A percentile compares a stretch with the other conserved stretches of the same genome.
These are phyloP conservation scores for Ambrosia artemisiifolia DNA, from an alignment of 129 eudicot species.

Conservation along the genomic window DNA sequence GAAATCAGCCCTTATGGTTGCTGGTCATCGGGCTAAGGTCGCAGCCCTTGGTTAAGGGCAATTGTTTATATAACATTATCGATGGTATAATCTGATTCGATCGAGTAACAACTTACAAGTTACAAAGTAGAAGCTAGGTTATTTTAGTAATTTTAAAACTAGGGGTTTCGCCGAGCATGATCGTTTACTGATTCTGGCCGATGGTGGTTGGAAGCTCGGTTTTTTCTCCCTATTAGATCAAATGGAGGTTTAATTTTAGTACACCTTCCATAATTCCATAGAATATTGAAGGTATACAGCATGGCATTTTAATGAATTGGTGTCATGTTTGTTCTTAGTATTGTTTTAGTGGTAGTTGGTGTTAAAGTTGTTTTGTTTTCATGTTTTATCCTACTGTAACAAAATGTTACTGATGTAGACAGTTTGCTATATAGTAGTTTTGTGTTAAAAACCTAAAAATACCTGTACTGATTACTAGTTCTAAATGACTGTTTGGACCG, in stretches of 20 bases:
- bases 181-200: neutral
- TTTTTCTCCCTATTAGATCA: neutral
- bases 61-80: neutral
- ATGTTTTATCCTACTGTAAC: neutral
- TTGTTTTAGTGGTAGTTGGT: neutral
- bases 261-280: neutral
- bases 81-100: neutral
- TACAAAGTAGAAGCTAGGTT: neutral
- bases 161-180: neutral
- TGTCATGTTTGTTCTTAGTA: neutral
- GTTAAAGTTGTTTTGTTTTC: neutral
- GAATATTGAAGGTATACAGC: neutral
- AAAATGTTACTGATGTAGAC: neutral
- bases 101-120: neutral
- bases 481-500: too few relatives aligned
- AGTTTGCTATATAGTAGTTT: neutral
- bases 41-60: neutral
- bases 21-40: neutral
- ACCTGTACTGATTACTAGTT: too few relatives aligned
- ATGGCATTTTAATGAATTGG: neutral
- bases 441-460: neutral
- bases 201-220: neutral
- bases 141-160: neutral
- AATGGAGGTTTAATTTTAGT: conserved; percentile 1
- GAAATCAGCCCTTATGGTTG: neutral